Base-by-base conservation (phyloP, 768 basidiomycete genomes). In the Tulasnella calospora region DNA sequence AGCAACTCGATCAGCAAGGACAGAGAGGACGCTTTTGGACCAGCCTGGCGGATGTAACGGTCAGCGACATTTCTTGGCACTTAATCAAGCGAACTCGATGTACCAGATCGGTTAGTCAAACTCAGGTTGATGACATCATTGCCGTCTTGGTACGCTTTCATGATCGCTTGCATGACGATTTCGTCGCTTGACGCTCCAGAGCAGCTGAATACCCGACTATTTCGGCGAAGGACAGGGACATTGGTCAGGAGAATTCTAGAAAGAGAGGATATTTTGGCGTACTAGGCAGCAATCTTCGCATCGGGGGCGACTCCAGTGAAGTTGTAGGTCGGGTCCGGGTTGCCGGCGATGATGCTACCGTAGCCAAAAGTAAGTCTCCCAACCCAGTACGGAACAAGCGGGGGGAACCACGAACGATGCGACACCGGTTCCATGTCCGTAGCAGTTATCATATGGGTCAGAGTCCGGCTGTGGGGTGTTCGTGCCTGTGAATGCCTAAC, bases 1-100 rank as follows among this genome's bases (percentile, higher is more conserved):
- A 2, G 89, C 87, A 55, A 93, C 87, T 69, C 90, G 84, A 80
- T 88, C 89, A 0, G 90, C 88, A 3, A 92, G 86, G 1, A 91
- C 90, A 13, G 89, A 81, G 70, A 84, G 83, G 12, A 88, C 83
- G 33, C 86, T 85, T 81, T 89, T 88, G 1, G 90, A 90, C 91
- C 91, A 93, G 3, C 91, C 91, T 70, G n/a, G 21, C 4, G 15
- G 21, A 35, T 8, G 57, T 8, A 17, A 19, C 51, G 5, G 44
- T 74, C 21, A 44, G 47, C 21, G 41, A 74, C 3, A 36, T 8
- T 13, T 47, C 21, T 44, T 47, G 12, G 7, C 13, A 67, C 17
- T 36, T 30, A 55, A 35, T 6, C 5, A 27, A 38, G 27, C 15
- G 35, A 23, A 6, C 10, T 15, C 19, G 13, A 70, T 30, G 17